These are phyloP conservation scores for Phyllostachys edulis DNA, from an alignment of 176 grass and related monocot genomes.

Conservation along the genomic window DNA sequence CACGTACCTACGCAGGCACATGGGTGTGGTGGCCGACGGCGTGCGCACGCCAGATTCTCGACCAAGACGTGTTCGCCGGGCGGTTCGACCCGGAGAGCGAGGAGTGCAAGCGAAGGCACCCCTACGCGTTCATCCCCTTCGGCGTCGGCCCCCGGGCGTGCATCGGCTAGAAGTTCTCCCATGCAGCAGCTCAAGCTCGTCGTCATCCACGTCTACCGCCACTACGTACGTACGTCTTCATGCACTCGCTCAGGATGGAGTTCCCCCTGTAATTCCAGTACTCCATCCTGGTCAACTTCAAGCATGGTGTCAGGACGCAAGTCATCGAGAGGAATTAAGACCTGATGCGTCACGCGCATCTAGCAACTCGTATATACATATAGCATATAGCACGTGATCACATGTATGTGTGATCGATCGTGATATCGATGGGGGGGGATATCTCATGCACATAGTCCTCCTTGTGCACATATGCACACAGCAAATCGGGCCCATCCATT, in stretches of 20 bases:
- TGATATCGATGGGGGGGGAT: too few species aligned
- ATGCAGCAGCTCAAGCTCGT: constrained; percentile 64
- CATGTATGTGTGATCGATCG: too few species aligned
- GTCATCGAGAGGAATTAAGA: constrained; percentile 35
- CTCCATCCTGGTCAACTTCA: constrained; percentile 49
- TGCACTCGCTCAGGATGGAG: constrained; percentile 56
- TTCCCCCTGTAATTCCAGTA: constrained; percentile 52
- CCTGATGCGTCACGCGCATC: too few species aligned
- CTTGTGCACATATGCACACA: too few species aligned
- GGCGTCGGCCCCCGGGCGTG: constrained; percentile 58
- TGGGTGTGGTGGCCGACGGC: too few species aligned
- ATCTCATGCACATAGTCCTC: too few species aligned
- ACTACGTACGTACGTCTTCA: constrained; percentile 44
- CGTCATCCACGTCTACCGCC: constrained; percentile 52
- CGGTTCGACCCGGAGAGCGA: constrained; percentile 29
- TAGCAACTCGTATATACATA: too few species aligned
- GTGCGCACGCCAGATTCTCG: too few species aligned
- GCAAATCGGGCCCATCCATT: too few species aligned
- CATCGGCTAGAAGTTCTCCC: constrained; percentile 55
- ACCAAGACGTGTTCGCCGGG: too few species aligned
- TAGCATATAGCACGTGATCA: too few species aligned
- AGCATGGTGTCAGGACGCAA: constrained; percentile 47
- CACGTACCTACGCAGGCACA: too few species aligned
- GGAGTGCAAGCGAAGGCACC: constrained; percentile 48
- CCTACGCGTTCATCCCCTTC: constrained; percentile 72